Evolutionary conservation across 805 yeast genomes (phyloP), one percentile per base, ranked within the genome.

Genomic region (Kregervanrija delftensis): DNA sequence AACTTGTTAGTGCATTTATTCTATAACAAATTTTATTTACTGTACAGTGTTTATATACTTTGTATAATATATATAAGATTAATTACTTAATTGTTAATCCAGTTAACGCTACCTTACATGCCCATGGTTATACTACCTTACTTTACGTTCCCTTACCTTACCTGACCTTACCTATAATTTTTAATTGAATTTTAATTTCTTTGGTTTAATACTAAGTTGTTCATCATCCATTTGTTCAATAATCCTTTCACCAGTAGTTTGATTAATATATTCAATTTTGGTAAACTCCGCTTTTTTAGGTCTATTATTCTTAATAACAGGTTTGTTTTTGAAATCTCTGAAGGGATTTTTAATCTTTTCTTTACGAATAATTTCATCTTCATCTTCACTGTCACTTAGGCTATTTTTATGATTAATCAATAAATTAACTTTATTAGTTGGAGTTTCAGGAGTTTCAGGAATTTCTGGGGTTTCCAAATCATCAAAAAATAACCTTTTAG

Each of bases 181-280:
- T 22, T 22, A 22, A 33, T 55, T 58, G 45, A 71, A 71, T 33
- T 60, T 59, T 37, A 73, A 52, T 45, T 57, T 63, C 45, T 60
- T 68, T 1, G 77, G 77, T 46, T 65, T 67, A 14, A 70, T 58
- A 15, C 39, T 50, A 38, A 55, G 43, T 45, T 69, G 68, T 4
- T 56, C 58, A 11, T 58, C 59, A 33, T 63, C 59, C 53, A 71
- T 59, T 22, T 54, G 52, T 41, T 56, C 52, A 5, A 56, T 53
- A 5, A 56, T 45, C 30, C 54, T 57, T 38, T 66, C 63, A 1
- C 73, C 74, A 8, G 70, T 65, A 11, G 43, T 46, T 11, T 50
- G 51, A 40, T 53, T 55, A 15, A 59, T 40, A 44, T 54, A 59
- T 33, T 51, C 58, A 22, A 60, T 49, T 22, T 51, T 44, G 3